Evolutionary conservation across 2,329 filamentous ascomycete species (phyloP).

Genomic region (Clathrospora elynae): DNA sequence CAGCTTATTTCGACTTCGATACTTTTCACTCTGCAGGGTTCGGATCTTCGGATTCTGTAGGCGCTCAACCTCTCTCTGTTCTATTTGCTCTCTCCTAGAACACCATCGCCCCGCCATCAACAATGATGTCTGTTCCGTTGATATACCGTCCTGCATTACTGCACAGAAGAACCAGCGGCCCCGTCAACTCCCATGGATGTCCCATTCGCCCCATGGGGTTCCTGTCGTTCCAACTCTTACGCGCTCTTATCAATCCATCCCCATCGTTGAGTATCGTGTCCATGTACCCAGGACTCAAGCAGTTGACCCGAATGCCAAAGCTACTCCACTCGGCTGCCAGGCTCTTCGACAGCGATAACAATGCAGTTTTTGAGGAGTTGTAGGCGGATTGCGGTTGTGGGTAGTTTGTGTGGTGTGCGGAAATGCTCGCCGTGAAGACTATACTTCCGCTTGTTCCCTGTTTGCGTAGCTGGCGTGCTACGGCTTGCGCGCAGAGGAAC

Average conservation of each 20-base stretch:
- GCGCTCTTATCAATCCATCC: conserved; percentile 59
- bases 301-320: conserved; percentile 73
- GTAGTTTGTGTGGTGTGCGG: conserved; percentile 70
- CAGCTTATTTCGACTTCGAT: too few species aligned
- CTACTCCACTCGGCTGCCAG: conserved; percentile 75
- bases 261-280: conserved; percentile 75
- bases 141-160: conserved; percentile 69
- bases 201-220: conserved; percentile 72
- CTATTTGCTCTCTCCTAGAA: too few species aligned
- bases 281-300: conserved; percentile 75
- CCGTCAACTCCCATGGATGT: conserved; percentile 65
- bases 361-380: conserved; percentile 72
- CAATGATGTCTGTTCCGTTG: conserved; percentile 68
- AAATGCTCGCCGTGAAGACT: conserved; percentile 70
- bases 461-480: conserved; percentile 50
- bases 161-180: conserved; percentile 64
- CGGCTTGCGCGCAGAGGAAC: conserved; percentile 72
- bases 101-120: conserved; percentile 60
- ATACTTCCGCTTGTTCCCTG: conserved; percentile 64
- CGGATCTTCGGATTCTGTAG: too few species aligned
- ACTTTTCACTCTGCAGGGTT: too few species aligned
- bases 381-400: conserved; percentile 75
- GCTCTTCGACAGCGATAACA: conserved; percentile 66
- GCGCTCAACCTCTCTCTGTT: too few species aligned
- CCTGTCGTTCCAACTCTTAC: conserved; percentile 62